Conservation (phyloP, 306 rosid species). For the Pachyrhizus erosus region DNA sequence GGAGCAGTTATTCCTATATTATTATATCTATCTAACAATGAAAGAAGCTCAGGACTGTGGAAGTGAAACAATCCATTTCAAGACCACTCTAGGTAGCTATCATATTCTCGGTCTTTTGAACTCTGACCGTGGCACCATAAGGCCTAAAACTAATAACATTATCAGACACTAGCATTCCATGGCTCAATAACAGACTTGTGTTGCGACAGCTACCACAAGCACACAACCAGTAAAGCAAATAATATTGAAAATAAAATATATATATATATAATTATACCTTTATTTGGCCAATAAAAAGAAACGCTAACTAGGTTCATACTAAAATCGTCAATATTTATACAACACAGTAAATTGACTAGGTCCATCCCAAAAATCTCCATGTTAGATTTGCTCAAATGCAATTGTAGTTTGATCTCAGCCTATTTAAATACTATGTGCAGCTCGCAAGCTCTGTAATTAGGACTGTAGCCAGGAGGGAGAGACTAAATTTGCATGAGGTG, state of each 20-base stretch:
- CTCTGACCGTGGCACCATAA: not conserved
- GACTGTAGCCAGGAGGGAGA: constrained; percentile 31
- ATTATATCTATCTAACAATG: no score
- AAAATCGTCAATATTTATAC: constrained; percentile 34
- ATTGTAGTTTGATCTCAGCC: constrained; percentile 34
- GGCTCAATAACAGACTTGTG: not conserved
- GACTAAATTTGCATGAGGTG: constrained; percentile 36
- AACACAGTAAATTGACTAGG: constrained; percentile 37
- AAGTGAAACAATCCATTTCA: no score
- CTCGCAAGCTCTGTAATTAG: constrained; percentile 14
- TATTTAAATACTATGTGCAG: constrained; percentile 42
- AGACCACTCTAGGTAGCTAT: not conserved
- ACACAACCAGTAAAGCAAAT: not conserved
- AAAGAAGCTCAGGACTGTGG: no score
- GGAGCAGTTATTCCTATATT: not conserved
- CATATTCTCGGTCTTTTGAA: not conserved
- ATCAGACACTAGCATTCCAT: not conserved
- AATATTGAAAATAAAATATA: constrained; percentile 7
- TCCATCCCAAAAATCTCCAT: constrained; percentile 39
- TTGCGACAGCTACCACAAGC: not conserved
- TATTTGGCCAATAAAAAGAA: constrained; percentile 28
- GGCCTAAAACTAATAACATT: not conserved
- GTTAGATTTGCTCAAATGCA: constrained; percentile 43
- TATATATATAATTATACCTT: not conserved
- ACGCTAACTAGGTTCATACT: constrained; percentile 20